A percentile compares a stretch with the other conserved stretches of the same genome.
Conservation (phyloP, 2,329 filamentous ascomycete species). For the Didymella lethalis region DNA sequence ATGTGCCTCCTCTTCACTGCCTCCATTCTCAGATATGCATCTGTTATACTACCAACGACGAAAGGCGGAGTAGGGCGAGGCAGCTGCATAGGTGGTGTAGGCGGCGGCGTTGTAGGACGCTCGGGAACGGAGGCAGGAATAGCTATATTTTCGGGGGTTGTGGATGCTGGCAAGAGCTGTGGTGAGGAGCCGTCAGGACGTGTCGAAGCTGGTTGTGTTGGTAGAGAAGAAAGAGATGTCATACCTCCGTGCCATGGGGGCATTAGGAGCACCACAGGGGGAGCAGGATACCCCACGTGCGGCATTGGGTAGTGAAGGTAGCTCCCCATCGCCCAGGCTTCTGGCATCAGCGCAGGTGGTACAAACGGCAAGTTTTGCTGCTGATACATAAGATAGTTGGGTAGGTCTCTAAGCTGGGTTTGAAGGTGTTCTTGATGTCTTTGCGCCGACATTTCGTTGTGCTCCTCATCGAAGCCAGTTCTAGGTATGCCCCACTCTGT, state of each 20-base stretch:
- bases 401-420: background rate
- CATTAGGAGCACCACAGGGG: background rate
- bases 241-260: constrained; percentile 2
- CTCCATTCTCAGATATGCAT: constrained; percentile 14
- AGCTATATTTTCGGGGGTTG: background rate
- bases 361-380: constrained; percentile 3
- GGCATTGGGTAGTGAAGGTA: background rate
- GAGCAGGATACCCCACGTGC: background rate
- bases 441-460: background rate
- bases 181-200: background rate
- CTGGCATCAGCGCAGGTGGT: constrained; percentile 1
- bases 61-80: constrained; percentile 1
- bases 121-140: background rate
- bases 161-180: background rate
- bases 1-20: constrained; percentile 5
- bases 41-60: constrained; percentile 9
- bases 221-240: background rate
- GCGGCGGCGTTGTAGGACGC: background rate
- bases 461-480: background rate
- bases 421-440: background rate
- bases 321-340: background rate
- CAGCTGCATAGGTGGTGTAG: background rate
- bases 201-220: background rate
- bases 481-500: constrained; percentile 2
- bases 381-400: constrained; percentile 1